These are phyloP conservation scores for Setaria viridis DNA, from an alignment of 202 grass and related monocot species.

Conservation along the genomic window DNA sequence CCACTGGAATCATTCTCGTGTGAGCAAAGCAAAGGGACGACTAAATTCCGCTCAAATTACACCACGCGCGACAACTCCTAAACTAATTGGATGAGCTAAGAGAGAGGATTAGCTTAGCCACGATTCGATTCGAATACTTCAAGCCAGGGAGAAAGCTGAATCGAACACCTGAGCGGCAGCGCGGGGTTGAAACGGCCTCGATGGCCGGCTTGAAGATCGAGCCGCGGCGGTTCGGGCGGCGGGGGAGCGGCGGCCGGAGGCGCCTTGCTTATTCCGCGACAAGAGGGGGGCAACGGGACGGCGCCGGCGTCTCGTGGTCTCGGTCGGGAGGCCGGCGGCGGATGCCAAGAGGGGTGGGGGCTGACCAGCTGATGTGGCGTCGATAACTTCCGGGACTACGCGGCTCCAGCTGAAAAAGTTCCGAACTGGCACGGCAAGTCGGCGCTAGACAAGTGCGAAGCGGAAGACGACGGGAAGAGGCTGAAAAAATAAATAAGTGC, in stretches of 20 bases:
- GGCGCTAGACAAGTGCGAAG: no score
- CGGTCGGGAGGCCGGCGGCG: neutral
- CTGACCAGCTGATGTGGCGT: slow-evolving; percentile 34
- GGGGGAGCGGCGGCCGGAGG: neutral
- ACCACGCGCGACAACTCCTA: neutral
- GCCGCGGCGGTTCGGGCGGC: neutral
- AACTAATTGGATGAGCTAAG: neutral
- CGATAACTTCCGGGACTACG: neutral
- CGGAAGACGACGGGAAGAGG: no score
- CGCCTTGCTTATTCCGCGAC: neutral
- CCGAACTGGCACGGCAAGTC: no score
- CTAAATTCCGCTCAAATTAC: slow-evolving; percentile 1
- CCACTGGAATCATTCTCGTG: neutral
- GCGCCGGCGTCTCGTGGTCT: neutral
- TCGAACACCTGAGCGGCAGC: slow-evolving; percentile 35
- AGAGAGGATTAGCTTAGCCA: neutral
- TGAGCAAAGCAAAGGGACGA: neutral
- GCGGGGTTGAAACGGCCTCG: neutral
- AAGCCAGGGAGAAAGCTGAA: neutral
- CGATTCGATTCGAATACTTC: neutral
- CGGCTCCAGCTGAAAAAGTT: no score
- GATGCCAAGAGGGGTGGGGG: neutral
- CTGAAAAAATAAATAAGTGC: no score
- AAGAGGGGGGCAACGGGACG: neutral
- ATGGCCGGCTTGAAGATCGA: neutral